These are phyloP conservation scores for Candida peoriensis DNA, from an alignment of 805 yeast species.

Conservation along the genomic window DNA sequence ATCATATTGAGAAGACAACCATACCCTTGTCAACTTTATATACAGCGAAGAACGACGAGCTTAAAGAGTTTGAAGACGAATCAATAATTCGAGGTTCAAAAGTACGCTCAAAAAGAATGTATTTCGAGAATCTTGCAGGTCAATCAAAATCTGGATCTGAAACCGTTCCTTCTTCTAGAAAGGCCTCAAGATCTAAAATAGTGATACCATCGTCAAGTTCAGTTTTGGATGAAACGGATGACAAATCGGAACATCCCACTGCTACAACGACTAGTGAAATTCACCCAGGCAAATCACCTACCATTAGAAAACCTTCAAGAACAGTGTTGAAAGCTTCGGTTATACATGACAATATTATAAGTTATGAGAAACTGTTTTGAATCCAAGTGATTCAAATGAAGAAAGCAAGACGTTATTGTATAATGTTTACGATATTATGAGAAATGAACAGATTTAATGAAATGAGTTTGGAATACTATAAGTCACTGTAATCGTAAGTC, in stretches of 20 bases:
- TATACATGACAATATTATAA: slow-evolving; percentile 14
- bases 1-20: slow-evolving; percentile 6
- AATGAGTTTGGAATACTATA: too few species aligned
- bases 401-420: too few species aligned
- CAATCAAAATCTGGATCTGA: slow-evolving; percentile 1
- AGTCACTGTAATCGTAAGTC: too few species aligned
- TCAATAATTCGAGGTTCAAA: slow-evolving; percentile 1
- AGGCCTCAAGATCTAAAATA: neutral
- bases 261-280: too few species aligned
- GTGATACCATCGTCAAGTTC: neutral
- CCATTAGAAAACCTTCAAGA: slow-evolving; percentile 14
- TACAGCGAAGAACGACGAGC: neutral
- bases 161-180: neutral
- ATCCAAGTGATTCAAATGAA: neutral
- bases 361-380: slow-evolving; percentile 19
- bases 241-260: too few species aligned
- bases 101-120: slow-evolving; percentile 13
- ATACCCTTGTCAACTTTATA: slow-evolving; percentile 3
- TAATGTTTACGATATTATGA: too few species aligned
- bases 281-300: too few species aligned
- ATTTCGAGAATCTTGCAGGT: slow-evolving; percentile 13
- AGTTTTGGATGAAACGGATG: neutral
- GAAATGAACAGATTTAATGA: too few species aligned
- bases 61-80: neutral
- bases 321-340: slow-evolving; percentile 19